Evolutionary conservation across 2,329 filamentous ascomycete genomes (phyloP).

Genomic region (Aspergillus transmontanensis): DNA sequence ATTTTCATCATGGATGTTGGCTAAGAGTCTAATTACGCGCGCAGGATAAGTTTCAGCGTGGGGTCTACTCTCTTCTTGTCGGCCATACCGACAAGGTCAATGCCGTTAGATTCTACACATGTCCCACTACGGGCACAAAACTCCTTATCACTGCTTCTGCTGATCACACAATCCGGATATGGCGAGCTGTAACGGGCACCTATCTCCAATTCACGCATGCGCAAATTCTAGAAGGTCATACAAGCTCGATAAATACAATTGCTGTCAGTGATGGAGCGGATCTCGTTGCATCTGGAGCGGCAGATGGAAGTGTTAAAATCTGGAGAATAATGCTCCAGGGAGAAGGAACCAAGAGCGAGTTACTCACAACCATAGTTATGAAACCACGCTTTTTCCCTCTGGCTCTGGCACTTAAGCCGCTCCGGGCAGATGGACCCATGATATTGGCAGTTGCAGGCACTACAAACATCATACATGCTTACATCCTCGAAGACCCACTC

Average conservation of each 20-base stretch:
- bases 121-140: constrained; percentile 49
- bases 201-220: constrained; percentile 42
- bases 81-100: constrained; percentile 82
- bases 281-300: constrained; percentile 62
- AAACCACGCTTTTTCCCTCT: constrained; percentile 81
- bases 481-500: constrained; percentile 56
- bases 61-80: constrained; percentile 67
- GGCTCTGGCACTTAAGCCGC: constrained; percentile 66
- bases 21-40: constrained; percentile 11
- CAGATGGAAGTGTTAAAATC: constrained; percentile 63
- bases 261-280: constrained; percentile 48
- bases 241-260: constrained; percentile 71
- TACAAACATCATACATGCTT: constrained; percentile 77
- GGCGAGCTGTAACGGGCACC: constrained; percentile 42
- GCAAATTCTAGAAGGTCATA: constrained; percentile 64
- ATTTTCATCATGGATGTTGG: neutral
- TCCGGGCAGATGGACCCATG: constrained; percentile 54
- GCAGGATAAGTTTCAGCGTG: constrained; percentile 51
- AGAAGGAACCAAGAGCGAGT: constrained; percentile 41
- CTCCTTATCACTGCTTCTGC: constrained; percentile 78
- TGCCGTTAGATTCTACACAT: constrained; percentile 75
- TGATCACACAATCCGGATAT: constrained; percentile 74
- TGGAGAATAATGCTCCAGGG: constrained; percentile 63
- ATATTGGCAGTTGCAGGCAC: constrained; percentile 87
- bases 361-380: constrained; percentile 71